Conservation (phyloP, 805 yeast species). For the Metschnikowia gelsemii region DNA sequence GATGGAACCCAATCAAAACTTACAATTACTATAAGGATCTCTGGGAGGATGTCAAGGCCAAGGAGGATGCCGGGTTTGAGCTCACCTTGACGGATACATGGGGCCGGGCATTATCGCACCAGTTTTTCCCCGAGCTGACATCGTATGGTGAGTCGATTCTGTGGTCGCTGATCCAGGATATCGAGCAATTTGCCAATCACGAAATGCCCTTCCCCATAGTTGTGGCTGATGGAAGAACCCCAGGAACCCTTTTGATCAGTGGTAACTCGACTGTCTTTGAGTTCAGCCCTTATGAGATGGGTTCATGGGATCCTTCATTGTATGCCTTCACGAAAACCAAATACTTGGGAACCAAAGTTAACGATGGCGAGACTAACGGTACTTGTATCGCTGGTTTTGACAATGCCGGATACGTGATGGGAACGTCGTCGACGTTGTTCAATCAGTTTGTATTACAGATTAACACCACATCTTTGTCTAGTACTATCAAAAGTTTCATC, state of each 20-base stretch:
- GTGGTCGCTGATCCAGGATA: constrained; percentile 33
- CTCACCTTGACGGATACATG: constrained; percentile 42
- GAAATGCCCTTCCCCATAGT: constrained; percentile 43
- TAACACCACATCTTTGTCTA: constrained; percentile 23
- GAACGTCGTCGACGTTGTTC: constrained; percentile 40
- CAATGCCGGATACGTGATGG: constrained; percentile 51
- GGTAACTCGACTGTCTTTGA: constrained; percentile 42
- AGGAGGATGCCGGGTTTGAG: constrained; percentile 39
- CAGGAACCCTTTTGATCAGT: constrained; percentile 29
- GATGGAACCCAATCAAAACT: constrained; percentile 26
- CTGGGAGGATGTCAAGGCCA: constrained; percentile 29
- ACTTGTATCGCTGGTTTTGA: constrained; percentile 70
- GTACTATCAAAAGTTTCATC: constrained; percentile 27
- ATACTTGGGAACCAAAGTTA: constrained; percentile 67
- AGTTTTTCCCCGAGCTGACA: constrained; percentile 32
- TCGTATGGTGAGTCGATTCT: constrained; percentile 30
- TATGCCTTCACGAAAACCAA: constrained; percentile 62
- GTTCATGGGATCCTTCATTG: constrained; percentile 83
- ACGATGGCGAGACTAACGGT: constrained; percentile 54
- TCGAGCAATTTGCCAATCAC: constrained; percentile 27
- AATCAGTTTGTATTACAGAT: constrained; percentile 33
- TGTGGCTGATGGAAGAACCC: constrained; percentile 40
- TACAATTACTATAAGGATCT: constrained; percentile 28
- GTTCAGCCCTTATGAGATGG: constrained; percentile 49
- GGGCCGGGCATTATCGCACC: constrained; percentile 44